phyloP scores from a whole-genome alignment of 2,329 filamentous ascomycete genomes.

The Fusarium equiseti region DNA sequence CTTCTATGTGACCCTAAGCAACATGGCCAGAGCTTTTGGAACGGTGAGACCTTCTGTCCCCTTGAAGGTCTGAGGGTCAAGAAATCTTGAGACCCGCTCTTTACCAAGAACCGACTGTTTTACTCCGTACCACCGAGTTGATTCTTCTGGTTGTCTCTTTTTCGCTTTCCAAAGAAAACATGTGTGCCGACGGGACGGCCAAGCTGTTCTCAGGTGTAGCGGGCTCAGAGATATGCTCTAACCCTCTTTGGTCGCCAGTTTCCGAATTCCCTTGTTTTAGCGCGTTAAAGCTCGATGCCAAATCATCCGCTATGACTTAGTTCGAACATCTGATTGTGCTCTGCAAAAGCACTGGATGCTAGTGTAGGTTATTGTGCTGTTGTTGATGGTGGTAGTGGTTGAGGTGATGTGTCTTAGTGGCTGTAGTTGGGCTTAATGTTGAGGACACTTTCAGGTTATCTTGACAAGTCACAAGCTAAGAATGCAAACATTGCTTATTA shows the following conservation, averaged over 20 bases:
- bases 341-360: neutral
- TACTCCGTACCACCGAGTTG: neutral
- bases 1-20: slow-evolving; percentile 2
- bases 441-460: neutral
- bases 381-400: neutral
- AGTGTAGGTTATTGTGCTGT: neutral
- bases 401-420: slow-evolving; percentile 8
- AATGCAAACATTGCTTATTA: slow-evolving; percentile 18
- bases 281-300: neutral
- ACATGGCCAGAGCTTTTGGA: slow-evolving; percentile 26
- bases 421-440: slow-evolving; percentile 14
- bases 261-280: slow-evolving; percentile 43
- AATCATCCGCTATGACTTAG: neutral
- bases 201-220: slow-evolving; percentile 21
- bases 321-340: neutral
- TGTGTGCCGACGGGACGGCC: neutral
- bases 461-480: slow-evolving; percentile 16
- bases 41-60: neutral
- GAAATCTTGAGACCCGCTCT: neutral
- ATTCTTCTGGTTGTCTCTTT: neutral
- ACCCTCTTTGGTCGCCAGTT: slow-evolving; percentile 30
- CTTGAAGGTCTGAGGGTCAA: neutral
- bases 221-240: slow-evolving; percentile 23
- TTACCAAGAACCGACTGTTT: neutral
- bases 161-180: neutral